Evolutionary conservation across 2,329 filamentous ascomycete species (phyloP).

Genomic region (Apiospora rasikravindrae): DNA sequence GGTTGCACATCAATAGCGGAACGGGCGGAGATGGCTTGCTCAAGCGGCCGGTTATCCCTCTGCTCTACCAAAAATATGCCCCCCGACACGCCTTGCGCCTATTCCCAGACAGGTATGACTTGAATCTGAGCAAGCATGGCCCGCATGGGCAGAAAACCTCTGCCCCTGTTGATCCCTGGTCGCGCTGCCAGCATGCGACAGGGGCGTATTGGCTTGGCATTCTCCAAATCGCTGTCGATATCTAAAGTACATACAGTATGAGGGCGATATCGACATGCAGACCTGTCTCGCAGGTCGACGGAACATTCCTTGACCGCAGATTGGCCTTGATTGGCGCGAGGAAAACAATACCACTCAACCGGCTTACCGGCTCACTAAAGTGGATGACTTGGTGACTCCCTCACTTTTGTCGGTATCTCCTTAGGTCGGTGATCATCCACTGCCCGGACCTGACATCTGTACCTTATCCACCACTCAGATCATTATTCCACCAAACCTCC

Average conservation of each 20-base stretch:
- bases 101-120: background rate
- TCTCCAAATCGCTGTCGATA: constrained; percentile 4
- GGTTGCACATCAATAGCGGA: constrained; percentile 8
- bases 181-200: background rate
- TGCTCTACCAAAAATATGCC: background rate
- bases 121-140: constrained; percentile 1
- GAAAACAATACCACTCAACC: background rate
- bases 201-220: constrained; percentile 2
- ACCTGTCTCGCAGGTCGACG: background rate
- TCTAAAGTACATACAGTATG: background rate
- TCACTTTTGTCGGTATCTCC: background rate
- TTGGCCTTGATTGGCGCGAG: background rate
- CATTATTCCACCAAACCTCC: background rate
- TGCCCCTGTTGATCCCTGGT: constrained; percentile 14
- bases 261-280: background rate
- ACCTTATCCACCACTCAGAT: background rate
- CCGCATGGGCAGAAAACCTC: background rate
- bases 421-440: background rate
- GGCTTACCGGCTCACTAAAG: background rate
- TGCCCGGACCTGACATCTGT: background rate
- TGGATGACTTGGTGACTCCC: background rate
- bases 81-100: background rate
- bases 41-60: background rate
- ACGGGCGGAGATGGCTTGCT: background rate
- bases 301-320: constrained; percentile 2